Conservation (phyloP, 2,329 filamentous ascomycete genomes). For the Truncatella angustata region DNA sequence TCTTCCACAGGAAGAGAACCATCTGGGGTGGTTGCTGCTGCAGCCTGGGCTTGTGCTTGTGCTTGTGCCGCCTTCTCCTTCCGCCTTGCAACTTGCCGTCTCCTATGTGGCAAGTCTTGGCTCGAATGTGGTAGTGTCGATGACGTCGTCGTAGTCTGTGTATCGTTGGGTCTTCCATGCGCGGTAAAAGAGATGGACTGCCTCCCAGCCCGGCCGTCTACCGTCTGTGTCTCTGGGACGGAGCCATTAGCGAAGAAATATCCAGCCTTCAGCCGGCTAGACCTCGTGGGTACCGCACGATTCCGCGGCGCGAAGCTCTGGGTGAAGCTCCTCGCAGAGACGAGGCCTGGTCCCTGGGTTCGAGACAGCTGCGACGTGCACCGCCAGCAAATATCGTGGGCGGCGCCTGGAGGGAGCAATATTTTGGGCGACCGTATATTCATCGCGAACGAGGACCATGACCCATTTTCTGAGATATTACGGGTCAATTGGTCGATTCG, state of each 20-base stretch:
- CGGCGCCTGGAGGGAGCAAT: slow-evolving; percentile 22
- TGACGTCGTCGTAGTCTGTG: slow-evolving; percentile 8
- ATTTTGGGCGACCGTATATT: slow-evolving; percentile 28
- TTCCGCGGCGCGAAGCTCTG: slow-evolving; percentile 15
- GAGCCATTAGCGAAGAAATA: slow-evolving; percentile 29
- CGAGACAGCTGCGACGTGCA: slow-evolving; percentile 22
- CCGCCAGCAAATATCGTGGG: slow-evolving; percentile 27
- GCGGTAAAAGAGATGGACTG: slow-evolving; percentile 6
- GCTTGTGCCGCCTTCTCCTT: too few species aligned
- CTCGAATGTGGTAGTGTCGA: slow-evolving; percentile 11
- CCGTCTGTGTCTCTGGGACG: slow-evolving; percentile 10
- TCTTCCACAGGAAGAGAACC: slow-evolving; percentile 41
- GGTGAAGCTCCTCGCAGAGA: slow-evolving; percentile 16
- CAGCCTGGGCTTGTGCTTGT: neutral
- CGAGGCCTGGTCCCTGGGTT: neutral
- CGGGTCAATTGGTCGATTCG: slow-evolving; percentile 11
- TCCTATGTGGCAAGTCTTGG: slow-evolving; percentile 24
- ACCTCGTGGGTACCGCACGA: slow-evolving; percentile 11
- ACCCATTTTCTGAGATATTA: slow-evolving; percentile 15
- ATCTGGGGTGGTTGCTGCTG: slow-evolving; percentile 14
- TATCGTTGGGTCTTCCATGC: slow-evolving; percentile 6
- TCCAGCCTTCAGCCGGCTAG: slow-evolving; percentile 21
- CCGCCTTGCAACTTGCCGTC: slow-evolving; percentile 23
- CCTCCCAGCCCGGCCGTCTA: slow-evolving; percentile 2
- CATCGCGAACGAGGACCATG: slow-evolving; percentile 30